Conservation (phyloP, 1,139 yeast genomes). For the Starmera stellimalicola region DNA sequence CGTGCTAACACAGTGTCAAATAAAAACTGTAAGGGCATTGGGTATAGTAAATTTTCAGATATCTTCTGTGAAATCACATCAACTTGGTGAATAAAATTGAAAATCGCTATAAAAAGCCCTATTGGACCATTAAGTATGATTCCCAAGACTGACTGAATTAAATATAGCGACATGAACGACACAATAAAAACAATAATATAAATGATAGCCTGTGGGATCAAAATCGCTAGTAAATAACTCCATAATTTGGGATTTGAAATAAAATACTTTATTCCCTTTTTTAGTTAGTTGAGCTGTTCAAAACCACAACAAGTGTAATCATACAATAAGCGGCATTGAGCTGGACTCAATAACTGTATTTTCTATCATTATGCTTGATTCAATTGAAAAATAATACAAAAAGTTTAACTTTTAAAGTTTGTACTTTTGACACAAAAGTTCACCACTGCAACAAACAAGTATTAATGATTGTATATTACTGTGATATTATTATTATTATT, state of each 20-base stretch:
- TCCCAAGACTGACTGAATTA: constrained; percentile 37
- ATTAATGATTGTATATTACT: no score
- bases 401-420: no score
- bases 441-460: no score
- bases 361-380: no score
- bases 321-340: no score
- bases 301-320: no score
- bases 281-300: no score
- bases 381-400: no score
- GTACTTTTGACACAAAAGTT: no score
- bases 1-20: constrained; percentile 49
- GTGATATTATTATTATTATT: no score
- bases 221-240: constrained; percentile 38
- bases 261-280: constrained; percentile 39
- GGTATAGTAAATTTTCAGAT: constrained; percentile 42
- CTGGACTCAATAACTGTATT: no score
- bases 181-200: constrained; percentile 32
- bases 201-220: constrained; percentile 43
- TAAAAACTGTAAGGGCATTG: constrained; percentile 42
- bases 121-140: constrained; percentile 45
- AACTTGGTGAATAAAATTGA: constrained; percentile 43
- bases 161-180: constrained; percentile 34
- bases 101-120: constrained; percentile 45
- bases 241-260: constrained; percentile 36
- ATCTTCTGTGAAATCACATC: constrained; percentile 41